Evolutionary conservation across 768 basidiomycete species (phyloP), one percentile per base, ranked within the genome.

Genomic region (Pisolithus tinctorius): DNA sequence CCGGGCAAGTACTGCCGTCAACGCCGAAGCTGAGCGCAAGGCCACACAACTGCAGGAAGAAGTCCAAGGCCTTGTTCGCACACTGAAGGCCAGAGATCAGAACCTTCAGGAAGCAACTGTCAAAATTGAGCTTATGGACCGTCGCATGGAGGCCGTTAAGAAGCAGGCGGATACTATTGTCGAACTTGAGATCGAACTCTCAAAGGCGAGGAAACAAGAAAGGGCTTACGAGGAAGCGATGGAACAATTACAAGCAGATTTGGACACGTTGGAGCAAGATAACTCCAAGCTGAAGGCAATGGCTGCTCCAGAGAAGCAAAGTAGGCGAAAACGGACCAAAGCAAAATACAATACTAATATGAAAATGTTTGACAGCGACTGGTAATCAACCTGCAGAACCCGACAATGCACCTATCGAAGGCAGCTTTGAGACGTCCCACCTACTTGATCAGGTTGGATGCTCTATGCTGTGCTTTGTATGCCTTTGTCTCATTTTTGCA

Each of bases 91-190:
- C n/a, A 84, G 90, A 70, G 96, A 98, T 55, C 93, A 96, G 74
- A 77, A 69, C 25, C 83, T 92, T 34, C 93, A 97, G 66, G 96
- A 98, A 62, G 75, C 84, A 4, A 73, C 74, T 2, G 93, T 97
- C 50, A 97, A 94, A 75, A 92, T 97, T 51, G 92, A 97, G 65
- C 77, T 94, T 13, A 88, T 98, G 82, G 93, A 96, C 64, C 83
- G 93, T 43, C 81, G 93, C 30, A 84, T 93, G 76, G 94, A 98
- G 63, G 79, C 83, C 2, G 85, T 84, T 54, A 94, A 92, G 77
- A 91, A 87, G 65, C 91, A 95, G 69, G 84, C 86, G 4, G 95
- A 97, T 50, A 71, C 78, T 6, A 87, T 97, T 47, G 67, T 74
- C 13, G 87, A 91, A 54, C 80, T 98, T 17, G 93, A 97, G 70